phyloP scores from a whole-genome alignment of 176 grass and related monocot species.

The Phoenix dactylifera region DNA sequence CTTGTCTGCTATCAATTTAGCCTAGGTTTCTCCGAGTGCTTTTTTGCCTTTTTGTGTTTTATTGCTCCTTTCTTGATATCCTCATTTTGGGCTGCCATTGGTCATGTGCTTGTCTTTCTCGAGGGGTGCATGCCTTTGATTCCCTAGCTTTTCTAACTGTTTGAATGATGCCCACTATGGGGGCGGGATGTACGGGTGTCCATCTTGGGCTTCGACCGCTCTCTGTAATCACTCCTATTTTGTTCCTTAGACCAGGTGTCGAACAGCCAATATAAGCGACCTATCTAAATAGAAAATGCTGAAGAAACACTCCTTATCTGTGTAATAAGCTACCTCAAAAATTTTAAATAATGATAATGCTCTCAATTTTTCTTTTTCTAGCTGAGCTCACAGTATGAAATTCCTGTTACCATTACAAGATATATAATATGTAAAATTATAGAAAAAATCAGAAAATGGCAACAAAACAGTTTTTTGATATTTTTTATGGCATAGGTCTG shows the following conservation, averaged over 20 bases:
- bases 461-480: too few relatives aligned
- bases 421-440: too few relatives aligned
- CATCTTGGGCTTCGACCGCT: not conserved
- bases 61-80: not conserved
- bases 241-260: not conserved
- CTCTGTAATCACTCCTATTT: not conserved
- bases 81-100: not conserved
- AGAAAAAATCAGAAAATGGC: too few relatives aligned
- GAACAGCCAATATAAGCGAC: not conserved
- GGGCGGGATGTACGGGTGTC: not conserved
- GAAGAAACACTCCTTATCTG: too few relatives aligned
- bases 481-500: too few relatives aligned
- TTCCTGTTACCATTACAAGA: too few relatives aligned
- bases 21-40: not conserved
- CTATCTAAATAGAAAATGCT: not conserved
- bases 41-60: conserved; percentile 3
- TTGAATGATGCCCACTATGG: not conserved
- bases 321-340: too few relatives aligned
- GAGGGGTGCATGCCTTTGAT: not conserved
- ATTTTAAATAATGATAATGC: too few relatives aligned
- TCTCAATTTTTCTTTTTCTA: too few relatives aligned
- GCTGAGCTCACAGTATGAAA: too few relatives aligned
- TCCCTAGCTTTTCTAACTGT: not conserved
- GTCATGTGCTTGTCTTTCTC: not conserved
- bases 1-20: not conserved